A percentile compares a stretch with the other conserved stretches of the same genome.
These are phyloP conservation scores for Leccinum subgranulosum DNA, from an alignment of 768 basidiomycete genomes.

Conservation along the genomic window DNA sequence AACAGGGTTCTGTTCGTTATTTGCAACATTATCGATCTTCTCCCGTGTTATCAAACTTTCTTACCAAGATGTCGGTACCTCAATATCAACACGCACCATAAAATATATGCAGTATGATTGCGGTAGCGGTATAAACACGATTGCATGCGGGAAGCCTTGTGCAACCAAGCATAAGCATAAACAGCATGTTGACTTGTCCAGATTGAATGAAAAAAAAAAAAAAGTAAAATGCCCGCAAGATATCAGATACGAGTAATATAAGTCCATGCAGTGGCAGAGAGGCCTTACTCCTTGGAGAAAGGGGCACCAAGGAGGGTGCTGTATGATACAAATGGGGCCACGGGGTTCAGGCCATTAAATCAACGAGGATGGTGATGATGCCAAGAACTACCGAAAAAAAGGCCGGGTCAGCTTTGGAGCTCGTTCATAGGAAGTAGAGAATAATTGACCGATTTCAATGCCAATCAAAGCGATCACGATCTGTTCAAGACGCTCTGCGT, in stretches of 20 bases:
- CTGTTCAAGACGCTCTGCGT: conserved; percentile 88
- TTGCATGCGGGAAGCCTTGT: neutral
- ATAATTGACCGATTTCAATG: conserved; percentile 72
- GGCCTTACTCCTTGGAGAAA: conserved; percentile 6
- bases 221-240: neutral
- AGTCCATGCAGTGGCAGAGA: conserved; percentile 1
- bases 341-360: conserved; percentile 55
- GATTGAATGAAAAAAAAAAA: neutral
- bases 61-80: conserved; percentile 5
- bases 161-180: neutral
- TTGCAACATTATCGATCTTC: conserved; percentile 1
- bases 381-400: conserved; percentile 59
- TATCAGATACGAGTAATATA: conserved; percentile 6
- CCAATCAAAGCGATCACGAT: conserved; percentile 90
- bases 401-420: neutral
- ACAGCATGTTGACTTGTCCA: neutral
- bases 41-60: conserved; percentile 4
- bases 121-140: neutral
- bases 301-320: neutral
- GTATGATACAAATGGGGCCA: conserved; percentile 11
- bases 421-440: neutral
- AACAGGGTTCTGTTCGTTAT: neutral
- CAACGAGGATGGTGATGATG: conserved; percentile 87
- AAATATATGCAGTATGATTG: neutral
- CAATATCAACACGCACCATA: neutral